Percentiles rank a stretch among this genome's conserved stretches.
phyloP scores from a whole-genome alignment of 306 rosid species.

The Dicorynia guianensis region DNA sequence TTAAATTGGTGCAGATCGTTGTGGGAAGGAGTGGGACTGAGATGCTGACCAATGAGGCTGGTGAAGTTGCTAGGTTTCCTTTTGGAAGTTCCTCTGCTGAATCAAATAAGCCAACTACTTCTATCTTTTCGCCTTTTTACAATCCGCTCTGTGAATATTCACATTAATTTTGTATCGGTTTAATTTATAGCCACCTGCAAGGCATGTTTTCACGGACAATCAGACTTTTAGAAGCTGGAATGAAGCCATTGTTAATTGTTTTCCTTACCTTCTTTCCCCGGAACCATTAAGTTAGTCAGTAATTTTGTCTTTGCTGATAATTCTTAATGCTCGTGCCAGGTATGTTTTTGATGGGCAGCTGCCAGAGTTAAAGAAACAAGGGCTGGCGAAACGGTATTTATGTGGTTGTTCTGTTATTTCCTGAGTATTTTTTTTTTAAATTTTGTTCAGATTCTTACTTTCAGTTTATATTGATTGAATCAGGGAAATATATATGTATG shows the following conservation, averaged over 20 bases:
- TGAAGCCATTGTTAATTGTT: slow-evolving; percentile 78
- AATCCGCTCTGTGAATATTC: slow-evolving; percentile 25
- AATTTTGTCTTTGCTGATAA: slow-evolving; percentile 11
- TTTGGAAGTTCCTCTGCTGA: not conserved
- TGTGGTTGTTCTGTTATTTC: slow-evolving; percentile 24
- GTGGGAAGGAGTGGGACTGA: slow-evolving; percentile 97
- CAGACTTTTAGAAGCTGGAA: slow-evolving; percentile 95
- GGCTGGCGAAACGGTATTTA: slow-evolving; percentile 90
- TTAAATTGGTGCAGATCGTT: slow-evolving; percentile 73
- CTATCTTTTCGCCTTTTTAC: not conserved
- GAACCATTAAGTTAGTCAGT: not conserved
- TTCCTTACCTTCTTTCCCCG: slow-evolving; percentile 11
- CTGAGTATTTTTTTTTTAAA: not conserved
- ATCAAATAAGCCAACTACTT: not conserved
- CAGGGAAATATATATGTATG: not conserved
- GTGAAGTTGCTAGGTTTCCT: slow-evolving; percentile 91
- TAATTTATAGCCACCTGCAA: slow-evolving; percentile 80
- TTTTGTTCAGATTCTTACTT: not conserved
- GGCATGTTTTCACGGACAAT: slow-evolving; percentile 95
- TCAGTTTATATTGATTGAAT: not conserved
- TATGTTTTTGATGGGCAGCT: slow-evolving; percentile 97
- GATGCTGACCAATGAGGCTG: slow-evolving; percentile 96
- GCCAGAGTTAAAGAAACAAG: slow-evolving; percentile 89
- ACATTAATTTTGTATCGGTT: slow-evolving; percentile 36
- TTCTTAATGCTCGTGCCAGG: slow-evolving; percentile 45